Conservation (phyloP, 1,284 basidiomycete species). For the Ganoderma leucocontextum region DNA sequence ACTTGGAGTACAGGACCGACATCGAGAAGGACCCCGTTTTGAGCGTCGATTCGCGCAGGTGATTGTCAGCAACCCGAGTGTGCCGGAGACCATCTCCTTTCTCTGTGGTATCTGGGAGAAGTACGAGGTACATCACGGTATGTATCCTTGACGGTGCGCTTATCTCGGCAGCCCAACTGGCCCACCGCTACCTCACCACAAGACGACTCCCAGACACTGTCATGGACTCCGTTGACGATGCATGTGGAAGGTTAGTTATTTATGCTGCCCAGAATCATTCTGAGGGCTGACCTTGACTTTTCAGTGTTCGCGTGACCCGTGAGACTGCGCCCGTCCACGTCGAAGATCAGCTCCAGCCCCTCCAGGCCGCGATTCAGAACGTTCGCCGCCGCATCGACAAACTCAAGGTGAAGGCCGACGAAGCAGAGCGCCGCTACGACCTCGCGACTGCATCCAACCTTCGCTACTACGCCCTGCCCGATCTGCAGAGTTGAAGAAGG, state of each 20-base stretch:
- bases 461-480: conserved; percentile 93
- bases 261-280: neutral
- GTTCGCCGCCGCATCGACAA: conserved; percentile 91
- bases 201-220: conserved; percentile 89
- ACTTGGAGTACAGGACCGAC: conserved; percentile 95
- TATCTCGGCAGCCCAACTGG: conserved; percentile 91
- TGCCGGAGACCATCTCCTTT: conserved; percentile 93
- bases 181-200: conserved; percentile 93
- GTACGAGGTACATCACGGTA: conserved; percentile 88
- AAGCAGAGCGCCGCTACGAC: conserved; percentile 91
- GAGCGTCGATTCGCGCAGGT: conserved; percentile 97
- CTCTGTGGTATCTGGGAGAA: conserved; percentile 91
- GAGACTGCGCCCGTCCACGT: conserved; percentile 93
- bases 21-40: conserved; percentile 94
- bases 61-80: conserved; percentile 90
- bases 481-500: conserved; percentile 87
- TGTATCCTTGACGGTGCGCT: conserved; percentile 93
- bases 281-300: conserved; percentile 23
- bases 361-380: conserved; percentile 84
- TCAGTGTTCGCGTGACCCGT: conserved; percentile 87
- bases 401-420: conserved; percentile 91
- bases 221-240: conserved; percentile 95
- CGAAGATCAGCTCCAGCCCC: conserved; percentile 90
- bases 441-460: conserved; percentile 90
- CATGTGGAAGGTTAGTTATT: conserved; percentile 77